These are phyloP conservation scores for Plasmodium adleri DNA, from an alignment of 169 alveolate genomes.

Conservation along the genomic window DNA sequence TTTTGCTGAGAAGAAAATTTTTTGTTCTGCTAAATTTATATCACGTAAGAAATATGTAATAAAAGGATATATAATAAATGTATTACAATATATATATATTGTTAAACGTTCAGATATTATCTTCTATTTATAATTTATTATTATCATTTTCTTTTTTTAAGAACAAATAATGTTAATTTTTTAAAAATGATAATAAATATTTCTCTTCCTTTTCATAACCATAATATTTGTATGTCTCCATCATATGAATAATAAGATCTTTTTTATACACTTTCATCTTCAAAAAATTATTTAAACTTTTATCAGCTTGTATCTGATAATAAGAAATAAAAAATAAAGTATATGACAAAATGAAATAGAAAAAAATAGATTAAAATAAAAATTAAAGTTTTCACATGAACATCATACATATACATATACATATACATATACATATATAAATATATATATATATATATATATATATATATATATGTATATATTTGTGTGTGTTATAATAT, in stretches of 20 bases:
- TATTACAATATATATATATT: too few relatives aligned
- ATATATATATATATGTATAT: background rate
- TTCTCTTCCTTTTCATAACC: slow-evolving; percentile 28
- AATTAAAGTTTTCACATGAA: background rate
- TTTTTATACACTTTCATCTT: slow-evolving; percentile 46
- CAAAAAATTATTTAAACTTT: slow-evolving; percentile 50
- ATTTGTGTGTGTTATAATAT: background rate
- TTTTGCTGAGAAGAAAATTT: too few relatives aligned
- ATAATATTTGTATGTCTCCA: slow-evolving; percentile 27
- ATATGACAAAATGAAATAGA: background rate
- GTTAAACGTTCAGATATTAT: too few relatives aligned
- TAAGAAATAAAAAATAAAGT: background rate
- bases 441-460: background rate
- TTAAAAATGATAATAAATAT: slow-evolving; percentile 21
- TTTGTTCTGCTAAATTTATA: too few relatives aligned
- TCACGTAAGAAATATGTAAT: too few relatives aligned
- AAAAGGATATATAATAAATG: too few relatives aligned
- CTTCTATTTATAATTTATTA: too few relatives aligned
- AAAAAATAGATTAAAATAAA: background rate
- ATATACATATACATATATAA: background rate
- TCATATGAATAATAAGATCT: slow-evolving; percentile 9
- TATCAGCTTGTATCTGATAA: slow-evolving; percentile 48
- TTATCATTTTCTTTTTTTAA: background rate
- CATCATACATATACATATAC: background rate
- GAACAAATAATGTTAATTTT: background rate